Conservation (phyloP, 768 basidiomycete genomes). For the Peribolospora baueri region DNA sequence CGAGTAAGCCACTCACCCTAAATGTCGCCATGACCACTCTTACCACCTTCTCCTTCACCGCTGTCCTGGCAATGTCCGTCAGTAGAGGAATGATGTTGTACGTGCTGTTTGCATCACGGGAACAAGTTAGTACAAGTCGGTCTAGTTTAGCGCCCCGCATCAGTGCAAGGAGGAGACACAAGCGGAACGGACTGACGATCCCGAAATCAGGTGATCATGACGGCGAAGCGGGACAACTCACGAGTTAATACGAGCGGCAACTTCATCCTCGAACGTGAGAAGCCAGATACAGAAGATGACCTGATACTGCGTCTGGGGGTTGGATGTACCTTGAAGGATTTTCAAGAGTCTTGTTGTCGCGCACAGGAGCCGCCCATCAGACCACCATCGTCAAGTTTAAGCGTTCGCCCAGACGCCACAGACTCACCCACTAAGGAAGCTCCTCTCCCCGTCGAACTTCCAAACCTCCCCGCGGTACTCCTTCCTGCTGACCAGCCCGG, state of each 20-base stretch:
- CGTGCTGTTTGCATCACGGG: slow-evolving; percentile 29
- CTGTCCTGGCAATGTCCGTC: slow-evolving; percentile 56
- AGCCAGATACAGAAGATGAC: slow-evolving; percentile 82
- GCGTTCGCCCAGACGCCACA: too few species aligned
- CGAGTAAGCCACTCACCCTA: slow-evolving; percentile 28
- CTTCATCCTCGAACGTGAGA: slow-evolving; percentile 62
- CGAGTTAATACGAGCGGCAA: slow-evolving; percentile 73
- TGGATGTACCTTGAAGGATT: slow-evolving; percentile 16
- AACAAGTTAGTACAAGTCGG: neutral
- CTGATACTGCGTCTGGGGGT: slow-evolving; percentile 86
- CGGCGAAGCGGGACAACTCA: slow-evolving; percentile 19
- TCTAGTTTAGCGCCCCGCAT: too few species aligned
- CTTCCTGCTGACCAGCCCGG: slow-evolving; percentile 55
- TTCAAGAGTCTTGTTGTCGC: too few species aligned
- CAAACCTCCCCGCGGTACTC: slow-evolving; percentile 61
- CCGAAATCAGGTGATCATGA: neutral
- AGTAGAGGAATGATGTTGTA: slow-evolving; percentile 72
- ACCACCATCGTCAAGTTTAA: too few species aligned
- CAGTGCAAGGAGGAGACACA: too few species aligned
- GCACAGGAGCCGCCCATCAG: too few species aligned
- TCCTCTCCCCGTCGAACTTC: slow-evolving; percentile 30
- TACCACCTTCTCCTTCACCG: slow-evolving; percentile 91
- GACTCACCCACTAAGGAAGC: slow-evolving; percentile 20
- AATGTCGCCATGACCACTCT: slow-evolving; percentile 81
- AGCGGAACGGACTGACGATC: too few species aligned